Conservation (phyloP, 73 alveolate species). For the Halteria grandinella region DNA sequence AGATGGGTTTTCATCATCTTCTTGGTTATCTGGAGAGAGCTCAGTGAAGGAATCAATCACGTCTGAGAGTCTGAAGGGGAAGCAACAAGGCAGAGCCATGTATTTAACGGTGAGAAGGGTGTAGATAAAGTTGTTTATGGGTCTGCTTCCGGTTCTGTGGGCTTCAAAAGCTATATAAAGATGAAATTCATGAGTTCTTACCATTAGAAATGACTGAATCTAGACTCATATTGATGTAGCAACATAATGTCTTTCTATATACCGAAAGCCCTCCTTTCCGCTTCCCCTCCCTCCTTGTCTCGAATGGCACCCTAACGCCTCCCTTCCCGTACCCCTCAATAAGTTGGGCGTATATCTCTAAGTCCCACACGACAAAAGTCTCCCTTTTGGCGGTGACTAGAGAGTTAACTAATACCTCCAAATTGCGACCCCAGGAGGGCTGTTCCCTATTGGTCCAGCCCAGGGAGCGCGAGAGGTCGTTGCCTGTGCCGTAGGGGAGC, state of each 20-base stretch:
- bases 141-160: constrained; percentile 2
- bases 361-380: constrained; percentile 33
- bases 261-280: too few relatives aligned
- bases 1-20: neutral
- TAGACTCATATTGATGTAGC: constrained; percentile 20
- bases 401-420: neutral
- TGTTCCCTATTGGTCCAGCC: constrained; percentile 32
- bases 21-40: too few relatives aligned
- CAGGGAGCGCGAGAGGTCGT: constrained; percentile 6
- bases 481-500: constrained; percentile 42
- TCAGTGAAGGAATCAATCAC: too few relatives aligned
- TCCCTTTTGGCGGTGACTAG: constrained; percentile 9
- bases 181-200: neutral
- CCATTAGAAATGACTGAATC: constrained; percentile 22
- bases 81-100: neutral
- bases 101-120: neutral
- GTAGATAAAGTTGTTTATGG: neutral
- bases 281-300: neutral
- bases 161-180: constrained; percentile 46
- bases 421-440: neutral
- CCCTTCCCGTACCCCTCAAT: neutral
- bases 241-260: constrained; percentile 5
- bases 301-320: neutral
- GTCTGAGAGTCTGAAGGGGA: too few relatives aligned
- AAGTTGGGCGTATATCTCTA: constrained; percentile 1